Conservation (phyloP, 2,329 filamentous ascomycete genomes). For the Aspergillus aculeatinus region DNA sequence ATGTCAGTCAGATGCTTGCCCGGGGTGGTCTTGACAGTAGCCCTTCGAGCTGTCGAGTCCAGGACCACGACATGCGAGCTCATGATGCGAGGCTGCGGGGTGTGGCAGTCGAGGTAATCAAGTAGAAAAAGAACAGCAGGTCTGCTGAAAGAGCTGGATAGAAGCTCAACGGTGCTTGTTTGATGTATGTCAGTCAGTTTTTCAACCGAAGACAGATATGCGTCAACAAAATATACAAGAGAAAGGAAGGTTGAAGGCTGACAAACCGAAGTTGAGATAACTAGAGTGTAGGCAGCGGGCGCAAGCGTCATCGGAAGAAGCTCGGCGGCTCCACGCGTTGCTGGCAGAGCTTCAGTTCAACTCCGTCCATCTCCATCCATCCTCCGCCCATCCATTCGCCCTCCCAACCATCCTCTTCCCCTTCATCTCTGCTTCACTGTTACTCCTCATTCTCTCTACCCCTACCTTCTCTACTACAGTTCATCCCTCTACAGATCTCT, state of each 20-base stretch:
- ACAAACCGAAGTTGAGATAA: not conserved
- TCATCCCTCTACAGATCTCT: conserved; percentile 8
- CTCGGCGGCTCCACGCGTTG: conserved; percentile 24
- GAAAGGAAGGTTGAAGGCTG: not conserved
- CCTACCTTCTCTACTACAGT: conserved; percentile 6
- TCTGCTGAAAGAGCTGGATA: not conserved
- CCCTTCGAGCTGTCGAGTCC: conserved; percentile 72
- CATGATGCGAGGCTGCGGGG: conserved; percentile 54
- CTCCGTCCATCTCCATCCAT: conserved; percentile 20
- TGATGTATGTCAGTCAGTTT: not conserved
- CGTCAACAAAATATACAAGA: not conserved
- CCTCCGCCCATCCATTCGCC: conserved; percentile 23
- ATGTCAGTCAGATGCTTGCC: conserved; percentile 81
- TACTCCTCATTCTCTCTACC: conserved; percentile 6
- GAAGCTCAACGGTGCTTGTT: not conserved
- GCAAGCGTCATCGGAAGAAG: conserved; percentile 28
- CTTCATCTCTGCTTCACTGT: conserved; percentile 18
- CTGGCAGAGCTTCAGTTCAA: conserved; percentile 30
- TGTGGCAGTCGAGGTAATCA: conserved; percentile 1
- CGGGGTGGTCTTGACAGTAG: conserved; percentile 79
- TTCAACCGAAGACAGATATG: not conserved
- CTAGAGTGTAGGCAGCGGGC: conserved; percentile 25
- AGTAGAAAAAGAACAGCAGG: not conserved
- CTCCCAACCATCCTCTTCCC: conserved; percentile 9
- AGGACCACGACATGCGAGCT: conserved; percentile 86